These are phyloP conservation scores for Trypanosoma avium DNA, from an alignment of 208 protist genomes.

Conservation along the genomic window DNA sequence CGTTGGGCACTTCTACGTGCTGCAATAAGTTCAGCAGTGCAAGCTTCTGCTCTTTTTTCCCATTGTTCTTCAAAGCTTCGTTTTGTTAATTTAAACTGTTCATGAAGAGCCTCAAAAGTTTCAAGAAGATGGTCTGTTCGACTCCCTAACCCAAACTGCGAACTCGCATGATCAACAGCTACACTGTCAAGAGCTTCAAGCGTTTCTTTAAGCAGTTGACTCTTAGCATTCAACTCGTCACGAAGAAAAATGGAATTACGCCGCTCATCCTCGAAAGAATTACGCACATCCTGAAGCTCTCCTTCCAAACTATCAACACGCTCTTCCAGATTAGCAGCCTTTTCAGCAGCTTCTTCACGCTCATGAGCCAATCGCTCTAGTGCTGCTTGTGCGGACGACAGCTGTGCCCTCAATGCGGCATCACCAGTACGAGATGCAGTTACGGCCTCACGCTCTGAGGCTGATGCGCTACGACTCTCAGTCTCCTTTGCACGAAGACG, in stretches of 20 bases:
- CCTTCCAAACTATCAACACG: slow-evolving; percentile 25
- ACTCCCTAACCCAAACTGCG: neutral
- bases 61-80: slow-evolving; percentile 42
- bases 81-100: slow-evolving; percentile 1
- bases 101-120: slow-evolving; percentile 13
- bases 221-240: slow-evolving; percentile 13
- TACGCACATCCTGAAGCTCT: slow-evolving; percentile 9
- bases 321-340: slow-evolving; percentile 19
- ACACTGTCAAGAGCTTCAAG: slow-evolving; percentile 4
- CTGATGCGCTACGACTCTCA: too few species aligned
- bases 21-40: slow-evolving; percentile 39
- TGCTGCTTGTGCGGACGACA: slow-evolving; percentile 23
- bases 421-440: slow-evolving; percentile 2
- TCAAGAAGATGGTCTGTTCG: neutral
- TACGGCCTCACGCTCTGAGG: slow-evolving; percentile 1
- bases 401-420: slow-evolving; percentile 6
- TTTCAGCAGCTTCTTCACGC: slow-evolving; percentile 15
- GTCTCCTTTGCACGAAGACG: slow-evolving; percentile 3
- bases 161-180: neutral
- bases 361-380: slow-evolving; percentile 29
- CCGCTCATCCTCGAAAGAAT: neutral
- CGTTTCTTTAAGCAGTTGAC: neutral
- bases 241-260: neutral
- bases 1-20: slow-evolving; percentile 39
- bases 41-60: slow-evolving; percentile 12